A percentile compares a stretch with the other conserved stretches of the same genome.
phyloP scores from a whole-genome alignment of 2,329 filamentous ascomycete species.

The Colletotrichum simmondsii region DNA sequence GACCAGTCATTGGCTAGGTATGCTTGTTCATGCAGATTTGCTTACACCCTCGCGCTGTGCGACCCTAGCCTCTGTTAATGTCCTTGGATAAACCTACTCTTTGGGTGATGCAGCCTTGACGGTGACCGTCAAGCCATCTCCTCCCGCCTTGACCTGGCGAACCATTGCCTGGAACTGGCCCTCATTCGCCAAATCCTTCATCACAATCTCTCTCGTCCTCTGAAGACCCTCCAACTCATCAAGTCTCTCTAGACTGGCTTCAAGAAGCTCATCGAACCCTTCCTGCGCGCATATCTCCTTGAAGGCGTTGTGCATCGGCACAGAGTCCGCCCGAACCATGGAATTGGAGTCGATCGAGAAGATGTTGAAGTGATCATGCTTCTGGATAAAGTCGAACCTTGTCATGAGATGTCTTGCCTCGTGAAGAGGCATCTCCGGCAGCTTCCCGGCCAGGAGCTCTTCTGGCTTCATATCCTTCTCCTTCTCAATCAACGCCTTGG shows the following conservation, averaged over 20 bases:
- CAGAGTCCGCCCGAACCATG: conserved; percentile 65
- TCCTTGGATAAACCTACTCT: background rate
- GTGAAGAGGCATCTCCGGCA: conserved; percentile 62
- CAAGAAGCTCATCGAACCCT: conserved; percentile 63
- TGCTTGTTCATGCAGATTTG: background rate
- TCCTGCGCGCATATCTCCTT: conserved; percentile 59
- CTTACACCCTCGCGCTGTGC: background rate
- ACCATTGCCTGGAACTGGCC: conserved; percentile 6
- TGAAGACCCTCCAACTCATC: conserved; percentile 63
- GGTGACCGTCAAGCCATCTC: background rate
- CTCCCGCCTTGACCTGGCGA: background rate
- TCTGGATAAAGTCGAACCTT: conserved; percentile 65
- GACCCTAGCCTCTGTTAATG: background rate
- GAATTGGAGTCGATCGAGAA: conserved; percentile 67
- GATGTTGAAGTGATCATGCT: conserved; percentile 67
- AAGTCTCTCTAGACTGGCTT: conserved; percentile 63
- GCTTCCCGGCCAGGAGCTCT: conserved; percentile 48
- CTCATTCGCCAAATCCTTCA: conserved; percentile 53
- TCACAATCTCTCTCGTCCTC: conserved; percentile 64
- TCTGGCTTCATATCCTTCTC: conserved; percentile 47
- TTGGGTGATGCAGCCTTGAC: background rate
- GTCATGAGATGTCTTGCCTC: conserved; percentile 65
- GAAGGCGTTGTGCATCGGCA: conserved; percentile 69
- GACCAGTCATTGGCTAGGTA: background rate
- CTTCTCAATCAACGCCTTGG: conserved; percentile 64